Percentiles rank a stretch among this genome's conserved stretches.
These are phyloP conservation scores for Tulasnella sp. DNA, from an alignment of 768 basidiomycete species.

Conservation along the genomic window DNA sequence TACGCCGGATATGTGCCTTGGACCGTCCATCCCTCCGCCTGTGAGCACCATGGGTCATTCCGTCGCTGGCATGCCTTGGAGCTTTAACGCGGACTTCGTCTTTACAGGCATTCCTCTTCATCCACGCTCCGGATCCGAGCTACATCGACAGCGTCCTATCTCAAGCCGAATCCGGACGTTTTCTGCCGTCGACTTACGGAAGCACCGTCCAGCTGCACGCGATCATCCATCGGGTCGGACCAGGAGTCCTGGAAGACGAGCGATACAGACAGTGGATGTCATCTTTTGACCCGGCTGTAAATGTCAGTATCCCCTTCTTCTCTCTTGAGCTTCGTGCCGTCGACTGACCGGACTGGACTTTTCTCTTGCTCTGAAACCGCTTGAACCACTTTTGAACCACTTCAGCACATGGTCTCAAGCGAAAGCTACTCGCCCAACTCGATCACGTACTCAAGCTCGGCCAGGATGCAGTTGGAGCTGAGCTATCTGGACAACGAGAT, in stretches of 20 bases:
- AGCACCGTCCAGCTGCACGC: slow-evolving; percentile 41
- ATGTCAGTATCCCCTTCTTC: slow-evolving; percentile 36
- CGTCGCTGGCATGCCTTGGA: neutral
- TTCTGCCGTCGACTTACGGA: slow-evolving; percentile 37
- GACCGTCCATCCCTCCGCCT: slow-evolving; percentile 14
- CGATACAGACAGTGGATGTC: slow-evolving; percentile 64
- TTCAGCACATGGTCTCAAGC: slow-evolving; percentile 66
- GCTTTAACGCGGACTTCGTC: neutral
- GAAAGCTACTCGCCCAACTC: slow-evolving; percentile 48
- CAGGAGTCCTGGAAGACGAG: slow-evolving; percentile 55
- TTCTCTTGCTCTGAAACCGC: neutral
- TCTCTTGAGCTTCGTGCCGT: neutral
- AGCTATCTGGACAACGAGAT: slow-evolving; percentile 57
- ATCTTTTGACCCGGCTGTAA: slow-evolving; percentile 44
- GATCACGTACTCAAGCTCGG: slow-evolving; percentile 62
- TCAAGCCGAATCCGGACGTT: slow-evolving; percentile 26
- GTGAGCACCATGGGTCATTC: slow-evolving; percentile 31
- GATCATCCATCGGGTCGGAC: slow-evolving; percentile 55
- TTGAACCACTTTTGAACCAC: neutral
- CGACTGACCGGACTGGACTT: neutral
- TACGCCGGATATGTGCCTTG: slow-evolving; percentile 22
- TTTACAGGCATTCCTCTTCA: slow-evolving; percentile 45
- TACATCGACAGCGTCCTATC: slow-evolving; percentile 48
- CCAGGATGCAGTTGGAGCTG: slow-evolving; percentile 59
- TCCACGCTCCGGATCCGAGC: slow-evolving; percentile 56